Evolutionary conservation across 2,329 filamentous ascomycete genomes (phyloP).

Genomic region (Colletotrichum sp.): DNA sequence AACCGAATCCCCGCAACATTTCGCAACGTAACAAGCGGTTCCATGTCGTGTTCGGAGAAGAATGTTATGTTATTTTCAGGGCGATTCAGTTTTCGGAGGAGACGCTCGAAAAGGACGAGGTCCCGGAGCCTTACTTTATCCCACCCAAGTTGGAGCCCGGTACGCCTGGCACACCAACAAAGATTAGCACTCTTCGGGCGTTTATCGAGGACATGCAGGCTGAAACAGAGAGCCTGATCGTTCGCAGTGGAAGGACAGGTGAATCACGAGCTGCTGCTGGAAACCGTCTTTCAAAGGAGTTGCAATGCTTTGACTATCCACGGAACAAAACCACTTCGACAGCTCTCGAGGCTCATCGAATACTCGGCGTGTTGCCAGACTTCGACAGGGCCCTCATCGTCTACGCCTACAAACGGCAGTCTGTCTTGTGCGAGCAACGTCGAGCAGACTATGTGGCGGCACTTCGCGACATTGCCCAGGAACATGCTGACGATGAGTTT

Average conservation of each 20-base stretch:
- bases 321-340: neutral
- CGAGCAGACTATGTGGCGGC: constrained; percentile 8
- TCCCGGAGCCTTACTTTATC: constrained; percentile 42
- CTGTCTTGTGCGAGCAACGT: constrained; percentile 7
- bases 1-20: constrained; percentile 45
- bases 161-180: constrained; percentile 35
- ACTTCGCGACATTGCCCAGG: constrained; percentile 5
- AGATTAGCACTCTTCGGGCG: constrained; percentile 46
- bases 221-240: constrained; percentile 50
- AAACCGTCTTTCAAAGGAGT: constrained; percentile 3
- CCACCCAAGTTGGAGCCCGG: constrained; percentile 33
- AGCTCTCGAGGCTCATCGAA: neutral
- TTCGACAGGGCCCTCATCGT: constrained; percentile 16
- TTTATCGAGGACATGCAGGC: constrained; percentile 55
- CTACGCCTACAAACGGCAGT: constrained; percentile 16
- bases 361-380: constrained; percentile 17
- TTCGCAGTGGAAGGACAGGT: constrained; percentile 23
- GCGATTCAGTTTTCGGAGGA: constrained; percentile 54
- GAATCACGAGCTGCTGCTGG: neutral
- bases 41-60: constrained; percentile 55
- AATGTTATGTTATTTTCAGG: constrained; percentile 53
- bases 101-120: constrained; percentile 38
- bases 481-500: constrained; percentile 15
- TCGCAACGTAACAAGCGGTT: constrained; percentile 64
- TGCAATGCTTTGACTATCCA: constrained; percentile 20